Evolutionary conservation across 768 basidiomycete genomes (phyloP).

Genomic region (Butyriboletus loyo): DNA sequence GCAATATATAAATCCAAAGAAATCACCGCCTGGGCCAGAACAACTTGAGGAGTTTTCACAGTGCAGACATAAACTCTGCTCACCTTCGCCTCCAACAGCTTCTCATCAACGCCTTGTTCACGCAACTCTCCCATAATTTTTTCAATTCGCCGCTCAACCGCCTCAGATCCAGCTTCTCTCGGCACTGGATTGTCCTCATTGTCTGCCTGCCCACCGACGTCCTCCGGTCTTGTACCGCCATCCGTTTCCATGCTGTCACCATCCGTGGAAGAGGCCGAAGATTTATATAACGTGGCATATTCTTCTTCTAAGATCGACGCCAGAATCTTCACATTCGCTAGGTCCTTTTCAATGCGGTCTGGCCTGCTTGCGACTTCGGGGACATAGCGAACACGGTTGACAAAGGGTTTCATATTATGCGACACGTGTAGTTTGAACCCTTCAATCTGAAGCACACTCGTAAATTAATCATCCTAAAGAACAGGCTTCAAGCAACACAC

Average conservation of each 20-base stretch:
- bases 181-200: slow-evolving; percentile 48
- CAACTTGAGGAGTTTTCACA: slow-evolving; percentile 20
- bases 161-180: slow-evolving; percentile 64
- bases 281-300: slow-evolving; percentile 48
- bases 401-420: slow-evolving; percentile 74
- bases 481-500: slow-evolving; percentile 37
- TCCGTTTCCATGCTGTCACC: slow-evolving; percentile 27
- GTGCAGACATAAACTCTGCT: slow-evolving; percentile 19
- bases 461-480: slow-evolving; percentile 2
- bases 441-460: slow-evolving; percentile 62
- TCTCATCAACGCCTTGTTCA: slow-evolving; percentile 67
- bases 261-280: slow-evolving; percentile 14
- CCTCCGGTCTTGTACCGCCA: slow-evolving; percentile 28
- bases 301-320: slow-evolving; percentile 76
- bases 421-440: slow-evolving; percentile 92
- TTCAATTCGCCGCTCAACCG: slow-evolving; percentile 80
- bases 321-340: slow-evolving; percentile 70
- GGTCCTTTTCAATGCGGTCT: slow-evolving; percentile 77
- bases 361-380: slow-evolving; percentile 81
- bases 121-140: slow-evolving; percentile 69
- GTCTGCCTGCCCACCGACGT: slow-evolving; percentile 36
- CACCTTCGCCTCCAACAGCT: slow-evolving; percentile 68
- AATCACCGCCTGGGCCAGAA: slow-evolving; percentile 52
- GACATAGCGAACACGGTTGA: slow-evolving; percentile 73
- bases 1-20: slow-evolving; percentile 91